A percentile compares a stretch with the other conserved stretches of the same genome.
These are phyloP conservation scores for Melastoma candidum DNA, from an alignment of 441 rosid species.

Conservation along the genomic window DNA sequence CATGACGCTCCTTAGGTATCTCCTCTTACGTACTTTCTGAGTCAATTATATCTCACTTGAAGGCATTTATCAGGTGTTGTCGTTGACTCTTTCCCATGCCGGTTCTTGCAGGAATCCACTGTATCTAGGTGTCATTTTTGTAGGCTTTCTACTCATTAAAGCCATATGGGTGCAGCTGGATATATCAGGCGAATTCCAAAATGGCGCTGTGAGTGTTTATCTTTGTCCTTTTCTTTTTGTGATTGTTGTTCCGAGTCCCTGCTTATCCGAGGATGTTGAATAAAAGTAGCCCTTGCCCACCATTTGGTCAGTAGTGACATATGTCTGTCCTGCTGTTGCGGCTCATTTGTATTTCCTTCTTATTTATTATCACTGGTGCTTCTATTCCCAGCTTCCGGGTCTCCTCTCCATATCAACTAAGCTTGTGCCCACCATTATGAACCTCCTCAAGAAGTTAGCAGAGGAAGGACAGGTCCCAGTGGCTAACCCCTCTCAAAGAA, in stretches of 20 bases:
- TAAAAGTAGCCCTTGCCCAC: no score
- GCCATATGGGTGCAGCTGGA: constrained; percentile 94
- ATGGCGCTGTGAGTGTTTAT: constrained; percentile 63
- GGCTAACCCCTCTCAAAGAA: constrained; percentile 30
- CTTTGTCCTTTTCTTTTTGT: not conserved
- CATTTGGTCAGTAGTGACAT: no score
- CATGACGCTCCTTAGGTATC: constrained; percentile 85
- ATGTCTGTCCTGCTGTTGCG: no score
- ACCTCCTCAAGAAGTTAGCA: constrained; percentile 70
- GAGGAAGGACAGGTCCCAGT: constrained; percentile 75
- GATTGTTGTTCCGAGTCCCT: no score
- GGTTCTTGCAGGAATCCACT: constrained; percentile 69
- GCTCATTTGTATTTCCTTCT: constrained; percentile 1
- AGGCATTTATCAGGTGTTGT: constrained; percentile 5
- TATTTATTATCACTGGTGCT: not conserved
- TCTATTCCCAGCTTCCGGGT: constrained; percentile 69
- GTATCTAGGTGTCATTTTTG: constrained; percentile 56
- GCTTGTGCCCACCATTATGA: constrained; percentile 82
- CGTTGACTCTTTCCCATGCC: not conserved
- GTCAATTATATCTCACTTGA: not conserved
- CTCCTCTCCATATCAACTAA: constrained; percentile 73
- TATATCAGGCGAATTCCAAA: constrained; percentile 61
- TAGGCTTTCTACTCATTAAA: constrained; percentile 59
- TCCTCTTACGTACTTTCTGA: not conserved
- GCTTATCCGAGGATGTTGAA: no score